These are phyloP conservation scores for Endotrypanum monterogeii DNA, from an alignment of 208 protist genomes.

Conservation along the genomic window DNA sequence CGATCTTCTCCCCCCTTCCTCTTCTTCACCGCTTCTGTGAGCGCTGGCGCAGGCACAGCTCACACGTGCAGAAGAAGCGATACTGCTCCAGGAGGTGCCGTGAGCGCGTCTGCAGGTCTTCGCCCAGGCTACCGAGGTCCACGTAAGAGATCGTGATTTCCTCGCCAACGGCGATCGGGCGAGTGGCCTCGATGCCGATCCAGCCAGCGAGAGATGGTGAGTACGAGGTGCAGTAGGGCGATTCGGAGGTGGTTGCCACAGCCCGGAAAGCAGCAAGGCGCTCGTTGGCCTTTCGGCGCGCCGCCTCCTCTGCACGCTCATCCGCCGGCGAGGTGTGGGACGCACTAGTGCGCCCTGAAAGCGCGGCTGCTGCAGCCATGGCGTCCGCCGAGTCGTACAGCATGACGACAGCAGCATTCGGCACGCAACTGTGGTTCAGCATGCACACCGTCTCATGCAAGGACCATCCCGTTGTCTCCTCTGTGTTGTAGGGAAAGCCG, in stretches of 20 bases:
- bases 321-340: background rate
- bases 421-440: slow-evolving; percentile 85
- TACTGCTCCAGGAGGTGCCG: slow-evolving; percentile 65
- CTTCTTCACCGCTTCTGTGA: slow-evolving; percentile 8
- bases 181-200: slow-evolving; percentile 54
- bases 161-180: slow-evolving; percentile 65
- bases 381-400: slow-evolving; percentile 32
- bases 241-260: slow-evolving; percentile 15
- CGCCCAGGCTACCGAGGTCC: slow-evolving; percentile 46
- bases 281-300: slow-evolving; percentile 1
- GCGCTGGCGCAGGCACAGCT: slow-evolving; percentile 46
- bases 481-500: slow-evolving; percentile 73
- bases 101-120: slow-evolving; percentile 43
- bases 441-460: slow-evolving; percentile 71
- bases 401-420: slow-evolving; percentile 69
- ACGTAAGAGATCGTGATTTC: slow-evolving; percentile 88
- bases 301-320: slow-evolving; percentile 4
- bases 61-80: slow-evolving; percentile 72
- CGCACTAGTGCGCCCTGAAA: background rate
- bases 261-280: slow-evolving; percentile 18
- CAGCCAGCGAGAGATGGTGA: slow-evolving; percentile 16
- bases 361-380: slow-evolving; percentile 9
- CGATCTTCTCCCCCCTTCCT: background rate
- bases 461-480: slow-evolving; percentile 73
- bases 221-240: slow-evolving; percentile 21